A percentile compares a stretch with the other conserved stretches of the same genome.
Conservation (phyloP, 2,329 filamentous ascomycete species). For the Aureobasidium namibiae region DNA sequence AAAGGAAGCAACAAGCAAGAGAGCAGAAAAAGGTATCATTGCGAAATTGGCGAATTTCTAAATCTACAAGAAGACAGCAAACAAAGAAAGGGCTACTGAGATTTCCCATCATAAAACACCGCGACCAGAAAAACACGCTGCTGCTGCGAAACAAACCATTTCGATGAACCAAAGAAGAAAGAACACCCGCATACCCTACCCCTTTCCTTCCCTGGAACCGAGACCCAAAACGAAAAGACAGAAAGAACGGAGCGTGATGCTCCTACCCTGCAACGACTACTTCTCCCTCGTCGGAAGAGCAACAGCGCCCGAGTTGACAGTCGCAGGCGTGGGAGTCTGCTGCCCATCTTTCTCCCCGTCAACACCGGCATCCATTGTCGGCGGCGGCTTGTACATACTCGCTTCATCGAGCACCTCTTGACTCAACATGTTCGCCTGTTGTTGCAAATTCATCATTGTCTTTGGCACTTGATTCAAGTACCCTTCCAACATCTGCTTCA, state of each 20-base stretch:
- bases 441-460: constrained; percentile 36
- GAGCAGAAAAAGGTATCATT: too few relatives aligned
- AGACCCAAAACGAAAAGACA: not conserved
- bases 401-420: constrained; percentile 22
- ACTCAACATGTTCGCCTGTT: constrained; percentile 38
- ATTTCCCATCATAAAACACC: not conserved
- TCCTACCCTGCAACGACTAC: not conserved
- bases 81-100: not conserved
- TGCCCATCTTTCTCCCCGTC: not conserved
- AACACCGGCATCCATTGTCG: too few relatives aligned
- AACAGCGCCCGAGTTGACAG: not conserved
- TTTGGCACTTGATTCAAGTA: constrained; percentile 48
- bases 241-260: too few relatives aligned
- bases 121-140: too few relatives aligned
- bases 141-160: too few relatives aligned
- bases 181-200: too few relatives aligned
- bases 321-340: not conserved
- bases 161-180: too few relatives aligned
- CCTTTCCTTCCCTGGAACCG: too few relatives aligned
- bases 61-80: too few relatives aligned
- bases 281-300: not conserved
- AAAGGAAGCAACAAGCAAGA: too few relatives aligned
- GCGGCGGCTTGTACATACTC: too few relatives aligned
- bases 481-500: constrained; percentile 72
- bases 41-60: too few relatives aligned